phyloP scores from a whole-genome alignment of 495 filamentous ascomycete genomes.

The Penicillium pulvis region DNA sequence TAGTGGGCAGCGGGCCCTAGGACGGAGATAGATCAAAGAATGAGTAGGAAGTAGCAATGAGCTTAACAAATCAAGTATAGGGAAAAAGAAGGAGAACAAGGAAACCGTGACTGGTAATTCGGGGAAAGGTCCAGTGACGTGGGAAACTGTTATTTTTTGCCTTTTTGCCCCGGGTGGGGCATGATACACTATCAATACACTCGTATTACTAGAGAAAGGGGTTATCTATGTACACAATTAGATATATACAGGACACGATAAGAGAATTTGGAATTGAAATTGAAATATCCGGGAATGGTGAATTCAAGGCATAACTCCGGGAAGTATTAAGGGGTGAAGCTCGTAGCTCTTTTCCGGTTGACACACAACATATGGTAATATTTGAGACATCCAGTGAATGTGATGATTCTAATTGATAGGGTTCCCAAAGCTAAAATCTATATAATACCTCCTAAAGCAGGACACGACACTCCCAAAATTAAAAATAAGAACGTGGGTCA shows the following conservation, averaged over 20 bases:
- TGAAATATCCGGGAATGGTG: no score
- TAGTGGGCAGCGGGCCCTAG: not conserved
- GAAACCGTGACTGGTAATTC: constrained; percentile 2
- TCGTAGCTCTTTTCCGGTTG: no score
- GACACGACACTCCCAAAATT: no score
- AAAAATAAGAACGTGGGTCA: not conserved
- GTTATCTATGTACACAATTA: not conserved
- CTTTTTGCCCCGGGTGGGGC: constrained; percentile 10
- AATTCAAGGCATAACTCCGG: no score
- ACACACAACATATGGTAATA: no score
- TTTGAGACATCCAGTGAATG: no score
- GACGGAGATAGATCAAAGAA: not conserved
- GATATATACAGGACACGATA: no score
- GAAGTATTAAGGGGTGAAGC: no score
- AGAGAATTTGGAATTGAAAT: no score
- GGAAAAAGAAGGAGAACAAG: constrained; percentile 2
- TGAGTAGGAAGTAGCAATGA: not conserved
- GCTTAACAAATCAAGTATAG: constrained; percentile 3
- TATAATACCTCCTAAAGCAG: no score
- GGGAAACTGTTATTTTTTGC: constrained; percentile 19
- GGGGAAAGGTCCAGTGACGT: constrained; percentile 37
- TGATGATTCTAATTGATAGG: no score
- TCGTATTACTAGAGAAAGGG: not conserved
- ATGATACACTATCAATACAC: constrained; percentile 1
- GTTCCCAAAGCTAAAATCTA: no score